phyloP scores from a whole-genome alignment of 2,329 filamentous ascomycete species.

The Epichloe uncinata region DNA sequence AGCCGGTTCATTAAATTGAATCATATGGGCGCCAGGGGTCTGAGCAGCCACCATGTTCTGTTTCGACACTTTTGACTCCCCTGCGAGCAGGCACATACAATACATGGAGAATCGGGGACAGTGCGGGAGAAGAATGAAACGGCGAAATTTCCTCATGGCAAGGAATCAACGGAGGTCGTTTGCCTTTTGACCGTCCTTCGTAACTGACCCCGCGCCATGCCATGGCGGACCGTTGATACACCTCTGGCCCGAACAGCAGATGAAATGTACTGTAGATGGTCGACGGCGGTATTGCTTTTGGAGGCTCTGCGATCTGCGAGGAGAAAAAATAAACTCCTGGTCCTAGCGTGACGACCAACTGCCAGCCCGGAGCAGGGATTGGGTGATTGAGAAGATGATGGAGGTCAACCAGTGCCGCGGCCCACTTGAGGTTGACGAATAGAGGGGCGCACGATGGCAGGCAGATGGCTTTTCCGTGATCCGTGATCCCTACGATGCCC shows the following conservation, averaged over 20 bases:
- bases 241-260: not conserved
- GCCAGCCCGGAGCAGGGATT: not conserved
- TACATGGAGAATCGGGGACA: not conserved
- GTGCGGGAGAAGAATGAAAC: too few species aligned
- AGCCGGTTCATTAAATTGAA: not conserved
- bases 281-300: not conserved
- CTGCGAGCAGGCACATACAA: not conserved
- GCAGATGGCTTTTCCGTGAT: too few species aligned
- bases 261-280: too few species aligned
- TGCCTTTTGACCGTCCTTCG: not conserved
- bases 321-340: constrained; percentile 2
- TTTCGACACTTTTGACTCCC: too few species aligned
- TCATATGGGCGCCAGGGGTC: not conserved
- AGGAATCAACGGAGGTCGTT: not conserved
- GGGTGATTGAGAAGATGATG: not conserved
- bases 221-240: not conserved
- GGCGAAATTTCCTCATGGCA: not conserved
- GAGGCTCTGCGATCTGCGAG: not conserved
- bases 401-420: not conserved
- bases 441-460: too few species aligned
- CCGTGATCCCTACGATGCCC: too few species aligned
- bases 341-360: not conserved
- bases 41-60: not conserved
- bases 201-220: not conserved
- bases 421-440: not conserved